A percentile compares a stretch with the other conserved stretches of the same genome.
Conservation (phyloP, 2,329 filamentous ascomycete genomes). For the Neonectria hederae region DNA sequence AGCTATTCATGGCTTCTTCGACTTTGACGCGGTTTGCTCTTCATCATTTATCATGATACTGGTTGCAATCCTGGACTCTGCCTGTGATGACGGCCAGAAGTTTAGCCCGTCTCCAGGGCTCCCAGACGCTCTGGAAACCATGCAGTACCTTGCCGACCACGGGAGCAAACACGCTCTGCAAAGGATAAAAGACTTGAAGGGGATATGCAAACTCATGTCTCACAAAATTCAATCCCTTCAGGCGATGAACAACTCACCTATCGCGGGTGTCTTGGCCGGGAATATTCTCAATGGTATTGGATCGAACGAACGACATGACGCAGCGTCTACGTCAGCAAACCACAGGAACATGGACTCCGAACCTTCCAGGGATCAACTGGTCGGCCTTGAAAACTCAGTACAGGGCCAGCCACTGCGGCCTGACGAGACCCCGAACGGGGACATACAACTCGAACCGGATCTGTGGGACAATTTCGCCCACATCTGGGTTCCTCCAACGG, state of each 20-base stretch:
- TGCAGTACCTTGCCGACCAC: constrained; percentile 42
- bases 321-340: constrained; percentile 19
- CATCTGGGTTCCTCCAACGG: constrained; percentile 37
- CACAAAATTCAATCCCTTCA: constrained; percentile 40
- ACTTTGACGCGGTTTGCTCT: constrained; percentile 42
- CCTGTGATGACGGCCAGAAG: constrained; percentile 37
- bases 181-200: constrained; percentile 38
- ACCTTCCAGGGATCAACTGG: background rate
- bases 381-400: background rate
- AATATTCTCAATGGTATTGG: background rate
- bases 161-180: constrained; percentile 41
- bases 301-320: background rate
- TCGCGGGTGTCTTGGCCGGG: constrained; percentile 4
- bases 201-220: constrained; percentile 39
- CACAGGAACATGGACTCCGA: constrained; percentile 8
- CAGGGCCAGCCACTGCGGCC: constrained; percentile 15
- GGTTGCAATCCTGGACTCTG: constrained; percentile 39
- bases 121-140: constrained; percentile 39
- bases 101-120: constrained; percentile 40
- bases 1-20: constrained; percentile 42
- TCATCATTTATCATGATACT: constrained; percentile 43
- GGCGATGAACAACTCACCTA: constrained; percentile 38
- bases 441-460: constrained; percentile 38
- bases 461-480: constrained; percentile 42
- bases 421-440: constrained; percentile 31